Evolutionary conservation across 345 rosid genomes (phyloP), one percentile per base, ranked within the genome.

Genomic region (Lumnitzera racemosa): DNA sequence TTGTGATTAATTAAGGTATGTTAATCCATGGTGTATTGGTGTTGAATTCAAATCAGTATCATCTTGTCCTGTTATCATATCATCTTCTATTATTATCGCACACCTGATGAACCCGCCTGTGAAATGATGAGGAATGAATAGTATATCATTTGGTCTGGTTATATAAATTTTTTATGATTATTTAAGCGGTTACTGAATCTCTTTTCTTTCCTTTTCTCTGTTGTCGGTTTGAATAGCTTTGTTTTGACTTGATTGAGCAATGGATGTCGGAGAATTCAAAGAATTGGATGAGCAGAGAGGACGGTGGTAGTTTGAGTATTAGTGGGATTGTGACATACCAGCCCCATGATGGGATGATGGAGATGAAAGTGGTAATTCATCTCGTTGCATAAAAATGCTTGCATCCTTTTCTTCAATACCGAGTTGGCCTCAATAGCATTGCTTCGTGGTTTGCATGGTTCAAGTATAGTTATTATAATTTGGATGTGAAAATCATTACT

Each of bases 171-270:
- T 52, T 48, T n/a, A 51, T 24, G 15, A 13, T 15, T 59, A 13
- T 36, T 59, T 13, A 15, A 23, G 43, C 6, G 43, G 43, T 11
- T 14, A 59, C 12, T 57, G 11, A 29, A 23, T 25, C 13, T 56
- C 46, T 57, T 61, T 12, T 47, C 15, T 7, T 31, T 43, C 3
- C 53, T 27, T 20, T 51, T 27, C 15, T 47, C 12, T 49, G 12
- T 67, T 56, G 15, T 62, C 53, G 47, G 5, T 47, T 50, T 53
- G 58, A 51, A 64, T 65, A 92, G 98, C 69, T 87, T 72, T 83
- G 91, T 73, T 82, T 89, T 63, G 97, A 89, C 82, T 87, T 92
- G 87, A 80, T 92, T 24, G 88, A 81, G 69, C 78, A 77, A 61
- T 92, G 96, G 98, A 67, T 82, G 73, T 69, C 71, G 65, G 87